Evolutionary conservation across 176 grass and related monocot species (phyloP), one percentile per base, ranked within the genome.

Genomic region (Carex pumila): DNA sequence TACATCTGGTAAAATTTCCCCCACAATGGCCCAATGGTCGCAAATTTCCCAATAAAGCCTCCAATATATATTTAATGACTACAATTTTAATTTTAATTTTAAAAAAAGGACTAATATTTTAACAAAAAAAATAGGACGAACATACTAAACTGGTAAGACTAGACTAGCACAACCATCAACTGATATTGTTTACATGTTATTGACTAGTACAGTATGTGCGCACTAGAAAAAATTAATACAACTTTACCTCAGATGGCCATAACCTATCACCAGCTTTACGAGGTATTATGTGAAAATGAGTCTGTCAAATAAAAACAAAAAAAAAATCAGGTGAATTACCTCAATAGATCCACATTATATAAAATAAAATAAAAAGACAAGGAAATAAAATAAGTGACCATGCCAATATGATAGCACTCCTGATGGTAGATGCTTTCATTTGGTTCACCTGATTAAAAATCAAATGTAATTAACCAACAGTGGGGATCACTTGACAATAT

Each of bases 231-330:
- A 19, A 30, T 21, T 36, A 30, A 50, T 84, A n/a, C 76, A 17
- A 54, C 1, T 75, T 87, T 88, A 97, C 91, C 91, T 97, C 89
- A 72, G 91, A 90, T 45, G 89, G 88, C 91, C 91, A 97, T 61
- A 97, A 84, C 29, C 85, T 79, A 70, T 97, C 94, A 55, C 87
- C 91, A 82, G 84, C 70, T 81, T 90, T 90, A 47, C 94, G 87
- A 59, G 94, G 94, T 83, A 93, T 90, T 82, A 97, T 91, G 82
- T 97, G 94, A 71, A 97, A 85, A 88, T 97, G 94, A 90, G 94
- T 93, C 94, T 97, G 88, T 67, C 56, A 86, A 31, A 84, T 79
- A 9, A 10, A 87, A 61, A 79, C 10, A 62, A 79, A 39, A 89
- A 78, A 39, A 17, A 70, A 53, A 55, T 5, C 3, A 39, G 37